These are phyloP conservation scores for Candida boidinii DNA, from an alignment of 805 yeast species.

Conservation along the genomic window DNA sequence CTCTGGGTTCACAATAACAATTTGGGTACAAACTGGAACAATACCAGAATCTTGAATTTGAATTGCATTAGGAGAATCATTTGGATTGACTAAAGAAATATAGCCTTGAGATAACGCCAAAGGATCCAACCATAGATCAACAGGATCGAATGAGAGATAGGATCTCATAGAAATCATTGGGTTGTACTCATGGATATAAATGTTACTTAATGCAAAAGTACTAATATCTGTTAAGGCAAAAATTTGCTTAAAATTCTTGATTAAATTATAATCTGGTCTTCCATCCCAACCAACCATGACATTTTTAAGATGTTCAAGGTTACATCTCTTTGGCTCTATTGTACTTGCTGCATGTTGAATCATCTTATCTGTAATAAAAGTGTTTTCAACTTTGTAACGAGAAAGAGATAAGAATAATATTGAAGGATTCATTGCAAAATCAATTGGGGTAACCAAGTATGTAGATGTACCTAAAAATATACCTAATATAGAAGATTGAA, in stretches of 20 bases:
- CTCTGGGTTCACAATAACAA: constrained; percentile 93
- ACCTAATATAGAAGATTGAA: constrained; percentile 80
- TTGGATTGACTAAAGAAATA: constrained; percentile 69
- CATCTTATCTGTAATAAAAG: constrained; percentile 79
- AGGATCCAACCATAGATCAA: constrained; percentile 81
- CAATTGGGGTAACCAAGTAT: constrained; percentile 66
- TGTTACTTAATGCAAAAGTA: constrained; percentile 62
- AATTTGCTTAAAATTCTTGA: constrained; percentile 48
- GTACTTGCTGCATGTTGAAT: constrained; percentile 58
- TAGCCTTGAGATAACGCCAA: constrained; percentile 85
- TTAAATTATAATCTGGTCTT: constrained; percentile 59
- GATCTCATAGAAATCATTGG: constrained; percentile 82
- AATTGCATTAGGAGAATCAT: constrained; percentile 58
- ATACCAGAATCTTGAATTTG: constrained; percentile 91
- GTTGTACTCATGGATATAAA: constrained; percentile 72
- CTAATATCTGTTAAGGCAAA: constrained; percentile 60
- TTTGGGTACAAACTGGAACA: constrained; percentile 90
- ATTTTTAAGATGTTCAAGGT: constrained; percentile 60
- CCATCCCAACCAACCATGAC: constrained; percentile 74
- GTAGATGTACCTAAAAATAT: constrained; percentile 84
- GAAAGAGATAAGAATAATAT: constrained; percentile 64
- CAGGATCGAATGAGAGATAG: constrained; percentile 81
- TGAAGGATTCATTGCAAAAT: constrained; percentile 66
- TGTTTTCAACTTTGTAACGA: constrained; percentile 74
- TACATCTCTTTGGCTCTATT: constrained; percentile 44